Base-by-base conservation (phyloP, 805 yeast genomes). In the Yamadazyma phyllophila region DNA sequence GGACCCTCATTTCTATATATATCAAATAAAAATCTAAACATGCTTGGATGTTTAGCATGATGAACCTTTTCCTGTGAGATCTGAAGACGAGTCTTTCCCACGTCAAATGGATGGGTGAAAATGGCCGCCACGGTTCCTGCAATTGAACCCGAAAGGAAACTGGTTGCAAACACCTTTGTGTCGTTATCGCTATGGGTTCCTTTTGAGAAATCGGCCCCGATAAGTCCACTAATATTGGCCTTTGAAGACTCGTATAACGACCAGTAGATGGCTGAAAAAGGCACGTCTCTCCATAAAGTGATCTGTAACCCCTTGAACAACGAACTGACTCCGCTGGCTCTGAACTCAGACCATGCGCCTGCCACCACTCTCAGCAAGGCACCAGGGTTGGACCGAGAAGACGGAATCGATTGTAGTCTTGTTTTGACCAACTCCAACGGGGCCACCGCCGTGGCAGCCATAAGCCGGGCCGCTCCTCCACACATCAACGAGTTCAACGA, bases 261-360 rank as follows among this genome's bases (percentile, higher is more conserved):
- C 99, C 99, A 94, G 65, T 94, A 94, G 1, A 92, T 82, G 0
- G 96, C 97, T 50, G 95, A 85, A 62, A 94, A 94, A 1, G 99
- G 99, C 0, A 92, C 98, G 62, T 94, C 99, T 65, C 99, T 76
- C 96, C 96, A 92, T 12, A 94, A 73, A 0, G 99, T 94, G 33
- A 94, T 75, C 34, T 85, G 82, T 16, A 94, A 69, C 0, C 99
- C 99, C 45, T 84, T 83, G 74, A 90, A 94, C 14, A 94, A 62
- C 0, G 89, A 76, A 2, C 67, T 62, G 2, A 78, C 49, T 0
- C 99, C 99, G 11, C 74, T 72, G 1, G 59, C 49, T 32, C 66
- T 61, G 4, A 88, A 67, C 56, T 84, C 82, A 2, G 60, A 56
- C 40, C 60, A 60, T 26, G 84, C 71, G 39, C 87, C 90, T 20